Conservation (phyloP, 1,139 yeast species). For the Diutina pseudorugosa region DNA sequence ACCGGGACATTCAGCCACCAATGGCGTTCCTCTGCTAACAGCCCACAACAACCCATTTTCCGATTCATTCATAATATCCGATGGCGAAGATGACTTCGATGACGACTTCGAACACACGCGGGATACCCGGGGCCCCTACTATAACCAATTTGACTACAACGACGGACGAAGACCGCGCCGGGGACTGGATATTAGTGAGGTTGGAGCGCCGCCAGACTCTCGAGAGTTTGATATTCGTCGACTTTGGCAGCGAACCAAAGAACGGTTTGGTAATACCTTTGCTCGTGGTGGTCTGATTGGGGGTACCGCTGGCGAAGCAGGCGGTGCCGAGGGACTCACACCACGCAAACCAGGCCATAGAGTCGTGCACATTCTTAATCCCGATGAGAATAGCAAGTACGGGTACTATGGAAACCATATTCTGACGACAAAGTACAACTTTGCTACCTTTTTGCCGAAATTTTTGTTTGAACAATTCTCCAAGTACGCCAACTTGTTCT, state of each 20-base stretch:
- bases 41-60: background rate
- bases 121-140: background rate
- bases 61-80: constrained; percentile 3
- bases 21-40: background rate
- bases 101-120: background rate
- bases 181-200: background rate
- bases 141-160: background rate
- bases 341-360: constrained; percentile 37
- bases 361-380: constrained; percentile 55
- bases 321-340: constrained; percentile 3
- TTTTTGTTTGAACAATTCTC: constrained; percentile 94
- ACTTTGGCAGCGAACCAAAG: constrained; percentile 32
- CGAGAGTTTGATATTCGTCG: constrained; percentile 45
- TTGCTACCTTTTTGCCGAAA: constrained; percentile 89
- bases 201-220: background rate
- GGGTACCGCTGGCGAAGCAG: constrained; percentile 6
- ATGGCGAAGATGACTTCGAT: background rate
- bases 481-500: constrained; percentile 91
- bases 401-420: constrained; percentile 75
- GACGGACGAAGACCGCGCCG: background rate
- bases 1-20: background rate
- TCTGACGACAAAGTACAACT: constrained; percentile 92
- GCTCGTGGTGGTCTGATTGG: constrained; percentile 1
- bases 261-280: constrained; percentile 17
- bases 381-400: constrained; percentile 36